phyloP scores from a whole-genome alignment of 2,329 filamentous ascomycete genomes.

The Bipolaris zeicola region DNA sequence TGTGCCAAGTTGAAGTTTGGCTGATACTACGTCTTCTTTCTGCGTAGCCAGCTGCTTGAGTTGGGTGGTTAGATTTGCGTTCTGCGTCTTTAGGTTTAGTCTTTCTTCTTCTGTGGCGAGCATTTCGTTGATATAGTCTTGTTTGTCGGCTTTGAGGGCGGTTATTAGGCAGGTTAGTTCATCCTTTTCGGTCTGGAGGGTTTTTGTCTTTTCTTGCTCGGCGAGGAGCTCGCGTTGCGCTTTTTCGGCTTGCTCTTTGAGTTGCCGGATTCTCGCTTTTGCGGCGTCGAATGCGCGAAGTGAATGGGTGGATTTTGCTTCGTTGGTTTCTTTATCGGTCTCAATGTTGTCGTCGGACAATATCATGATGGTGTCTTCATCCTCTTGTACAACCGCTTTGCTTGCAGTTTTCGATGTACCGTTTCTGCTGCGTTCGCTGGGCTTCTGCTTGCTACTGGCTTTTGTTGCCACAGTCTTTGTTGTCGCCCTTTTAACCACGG shows the following conservation, averaged over 20 bases:
- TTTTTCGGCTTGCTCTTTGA: neutral
- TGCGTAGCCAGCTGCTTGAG: too few relatives aligned
- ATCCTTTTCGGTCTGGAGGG: neutral
- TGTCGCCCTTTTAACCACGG: too few relatives aligned
- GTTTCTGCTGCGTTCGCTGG: neutral
- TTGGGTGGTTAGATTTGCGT: too few relatives aligned
- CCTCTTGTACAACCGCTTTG: neutral
- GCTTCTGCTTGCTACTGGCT: neutral
- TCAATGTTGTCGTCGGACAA: conserved; percentile 5
- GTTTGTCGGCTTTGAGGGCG: too few relatives aligned
- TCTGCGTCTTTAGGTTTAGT: too few relatives aligned
- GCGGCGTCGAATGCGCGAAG: neutral
- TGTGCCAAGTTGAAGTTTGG: too few relatives aligned
- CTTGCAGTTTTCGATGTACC: neutral
- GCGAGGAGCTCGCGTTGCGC: neutral
- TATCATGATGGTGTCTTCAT: neutral
- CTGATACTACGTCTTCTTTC: too few relatives aligned
- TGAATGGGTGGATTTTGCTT: neutral
- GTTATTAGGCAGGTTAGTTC: too few relatives aligned
- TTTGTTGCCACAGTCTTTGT: neutral
- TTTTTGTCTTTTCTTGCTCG: neutral
- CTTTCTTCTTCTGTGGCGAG: too few relatives aligned
- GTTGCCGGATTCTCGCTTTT: neutral
- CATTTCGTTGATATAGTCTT: too few relatives aligned
- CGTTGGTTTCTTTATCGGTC: neutral